phyloP scores from a whole-genome alignment of 2,329 filamentous ascomycete genomes.

The Pyrenophora tritici-repentis region DNA sequence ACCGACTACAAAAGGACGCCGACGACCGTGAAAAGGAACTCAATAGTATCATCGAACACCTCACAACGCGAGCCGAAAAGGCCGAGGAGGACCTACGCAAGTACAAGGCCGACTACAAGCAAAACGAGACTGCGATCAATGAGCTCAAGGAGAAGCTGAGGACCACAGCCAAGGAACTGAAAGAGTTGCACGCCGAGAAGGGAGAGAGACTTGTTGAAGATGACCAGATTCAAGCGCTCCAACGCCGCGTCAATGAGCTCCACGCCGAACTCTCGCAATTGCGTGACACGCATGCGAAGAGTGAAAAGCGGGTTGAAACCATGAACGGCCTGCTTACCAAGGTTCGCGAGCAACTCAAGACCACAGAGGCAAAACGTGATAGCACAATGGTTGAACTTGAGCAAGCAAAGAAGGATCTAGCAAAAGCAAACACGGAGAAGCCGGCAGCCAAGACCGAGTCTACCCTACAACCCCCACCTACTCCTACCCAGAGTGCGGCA shows the following conservation, averaged over 20 bases:
- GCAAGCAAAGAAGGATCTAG: conserved; percentile 35
- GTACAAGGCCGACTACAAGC: conserved; percentile 48
- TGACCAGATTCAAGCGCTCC: conserved; percentile 34
- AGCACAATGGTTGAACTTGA: conserved; percentile 52
- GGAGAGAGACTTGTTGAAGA: conserved; percentile 40
- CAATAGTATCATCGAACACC: conserved; percentile 30
- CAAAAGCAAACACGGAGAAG: conserved; percentile 24
- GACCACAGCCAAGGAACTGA: conserved; percentile 54
- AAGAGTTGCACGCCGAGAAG: conserved; percentile 49
- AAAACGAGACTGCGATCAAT: conserved; percentile 50
- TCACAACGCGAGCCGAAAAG: conserved; percentile 38
- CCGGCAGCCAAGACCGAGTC: conserved; percentile 16
- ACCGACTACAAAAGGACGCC: conserved; percentile 46
- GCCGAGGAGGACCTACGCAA: conserved; percentile 54
- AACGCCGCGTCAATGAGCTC: conserved; percentile 36
- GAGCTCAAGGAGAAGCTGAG: conserved; percentile 41
- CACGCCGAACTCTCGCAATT: conserved; percentile 39
- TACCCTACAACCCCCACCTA: conserved; percentile 21
- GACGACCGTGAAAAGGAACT: conserved; percentile 39
- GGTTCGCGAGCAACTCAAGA: conserved; percentile 59
- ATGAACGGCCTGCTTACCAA: conserved; percentile 61
- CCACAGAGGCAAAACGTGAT: conserved; percentile 57
- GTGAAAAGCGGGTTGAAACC: conserved; percentile 60
- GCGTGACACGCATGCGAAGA: conserved; percentile 41
- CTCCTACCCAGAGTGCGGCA: conserved; percentile 43